phyloP scores from a whole-genome alignment of 2,329 filamentous ascomycete species.

The Pseudopithomyces chartarum region DNA sequence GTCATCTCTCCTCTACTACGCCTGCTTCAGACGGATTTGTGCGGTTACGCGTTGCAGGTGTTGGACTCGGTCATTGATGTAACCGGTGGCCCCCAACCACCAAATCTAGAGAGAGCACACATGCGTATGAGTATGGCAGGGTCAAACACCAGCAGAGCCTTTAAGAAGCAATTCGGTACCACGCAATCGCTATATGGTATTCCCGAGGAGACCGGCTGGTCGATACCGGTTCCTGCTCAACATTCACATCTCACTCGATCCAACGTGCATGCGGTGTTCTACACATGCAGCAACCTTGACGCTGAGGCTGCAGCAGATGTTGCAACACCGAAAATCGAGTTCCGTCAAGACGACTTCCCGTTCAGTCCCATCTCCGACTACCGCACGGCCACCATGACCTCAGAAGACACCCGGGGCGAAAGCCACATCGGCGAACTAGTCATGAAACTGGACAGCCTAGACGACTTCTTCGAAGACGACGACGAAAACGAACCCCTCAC shows the following conservation, averaged over 20 bases:
- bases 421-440: constrained; percentile 82
- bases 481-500: constrained; percentile 44
- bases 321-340: constrained; percentile 85
- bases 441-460: constrained; percentile 59
- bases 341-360: constrained; percentile 86
- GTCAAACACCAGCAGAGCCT: constrained; percentile 75
- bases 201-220: constrained; percentile 94
- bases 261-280: constrained; percentile 96
- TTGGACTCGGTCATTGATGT: constrained; percentile 95
- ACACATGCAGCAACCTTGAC: constrained; percentile 73
- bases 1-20: constrained; percentile 90
- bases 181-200: constrained; percentile 96
- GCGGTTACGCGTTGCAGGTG: constrained; percentile 87
- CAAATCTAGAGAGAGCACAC: constrained; percentile 82
- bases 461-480: constrained; percentile 60
- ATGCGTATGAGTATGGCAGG: constrained; percentile 98
- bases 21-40: constrained; percentile 89
- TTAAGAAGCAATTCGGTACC: constrained; percentile 92
- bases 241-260: constrained; percentile 84
- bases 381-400: constrained; percentile 89
- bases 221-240: constrained; percentile 87
- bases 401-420: constrained; percentile 76
- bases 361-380: constrained; percentile 72
- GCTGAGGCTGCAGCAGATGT: constrained; percentile 59
- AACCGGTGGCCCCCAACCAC: constrained; percentile 71